Conservation (phyloP, 345 rosid species). For the Salix caprea region DNA sequence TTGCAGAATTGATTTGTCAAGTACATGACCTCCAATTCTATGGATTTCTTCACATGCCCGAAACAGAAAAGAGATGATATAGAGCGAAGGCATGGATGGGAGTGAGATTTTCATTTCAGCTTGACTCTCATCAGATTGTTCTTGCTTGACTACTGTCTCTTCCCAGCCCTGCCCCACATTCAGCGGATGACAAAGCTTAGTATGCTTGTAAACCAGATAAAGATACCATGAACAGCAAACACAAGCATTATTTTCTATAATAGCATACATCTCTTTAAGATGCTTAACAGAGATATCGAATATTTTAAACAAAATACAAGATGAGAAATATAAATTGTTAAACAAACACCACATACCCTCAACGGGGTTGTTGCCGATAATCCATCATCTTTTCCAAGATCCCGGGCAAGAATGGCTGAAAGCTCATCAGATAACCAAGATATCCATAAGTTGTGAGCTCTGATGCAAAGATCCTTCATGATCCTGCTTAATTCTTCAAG, state of each 20-base stretch:
- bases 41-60: constrained; percentile 97
- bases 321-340: background rate
- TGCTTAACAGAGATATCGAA: background rate
- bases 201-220: background rate
- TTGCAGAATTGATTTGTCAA: constrained; percentile 77
- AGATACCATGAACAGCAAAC: background rate
- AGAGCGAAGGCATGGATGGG: constrained; percentile 93
- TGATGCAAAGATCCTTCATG: constrained; percentile 67
- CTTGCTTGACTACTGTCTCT: constrained; percentile 83
- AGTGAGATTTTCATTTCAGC: constrained; percentile 87
- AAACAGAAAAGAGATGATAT: constrained; percentile 78
- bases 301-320: background rate
- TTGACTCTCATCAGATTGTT: constrained; percentile 53
- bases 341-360: constrained; percentile 49
- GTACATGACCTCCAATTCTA: constrained; percentile 95
- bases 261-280: background rate
- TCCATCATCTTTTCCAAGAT: constrained; percentile 77
- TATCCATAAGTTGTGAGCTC: constrained; percentile 91
- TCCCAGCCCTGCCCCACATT: constrained; percentile 85
- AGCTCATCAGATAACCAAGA: constrained; percentile 82
- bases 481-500: constrained; percentile 57
- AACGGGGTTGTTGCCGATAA: constrained; percentile 66
- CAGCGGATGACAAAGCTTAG: constrained; percentile 21
- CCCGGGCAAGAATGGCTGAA: constrained; percentile 59
- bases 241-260: background rate